Percentiles rank a stretch among this genome's conserved stretches.
phyloP scores from a whole-genome alignment of 2,329 filamentous ascomycete genomes.

The Aspergillus sergii region DNA sequence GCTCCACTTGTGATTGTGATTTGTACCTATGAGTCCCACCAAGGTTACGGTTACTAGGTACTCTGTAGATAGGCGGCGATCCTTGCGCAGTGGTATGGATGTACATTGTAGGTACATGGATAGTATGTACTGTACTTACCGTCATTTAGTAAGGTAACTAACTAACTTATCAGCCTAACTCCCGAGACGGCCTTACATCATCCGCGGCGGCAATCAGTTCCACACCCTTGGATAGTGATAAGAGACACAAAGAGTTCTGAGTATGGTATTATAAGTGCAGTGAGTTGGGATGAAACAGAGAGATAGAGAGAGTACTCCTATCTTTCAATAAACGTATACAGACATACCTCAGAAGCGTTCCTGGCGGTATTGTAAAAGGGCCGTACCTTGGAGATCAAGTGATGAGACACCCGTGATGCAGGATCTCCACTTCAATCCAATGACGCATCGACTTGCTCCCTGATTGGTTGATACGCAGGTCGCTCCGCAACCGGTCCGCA shows the following conservation, averaged over 20 bases:
- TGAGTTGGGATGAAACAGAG: no score
- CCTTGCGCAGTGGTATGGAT: neutral
- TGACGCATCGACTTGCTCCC: constrained; percentile 23
- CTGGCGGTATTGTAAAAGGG: neutral
- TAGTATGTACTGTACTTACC: neutral
- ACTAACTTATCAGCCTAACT: neutral
- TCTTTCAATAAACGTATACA: neutral
- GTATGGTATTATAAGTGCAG: no score
- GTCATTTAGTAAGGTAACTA: neutral
- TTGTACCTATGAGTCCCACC: neutral
- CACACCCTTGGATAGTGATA: no score
- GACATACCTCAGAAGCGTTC: neutral
- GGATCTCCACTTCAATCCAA: constrained; percentile 16
- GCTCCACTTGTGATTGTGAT: neutral
- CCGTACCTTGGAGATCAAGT: constrained; percentile 13
- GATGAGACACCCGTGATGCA: constrained; percentile 20
- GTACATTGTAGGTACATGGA: no score
- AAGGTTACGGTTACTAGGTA: neutral
- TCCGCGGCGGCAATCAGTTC: constrained; percentile 1
- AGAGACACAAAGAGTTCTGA: no score
- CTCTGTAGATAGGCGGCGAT: neutral
- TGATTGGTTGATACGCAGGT: constrained; percentile 24
- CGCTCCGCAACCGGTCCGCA: constrained; percentile 28
- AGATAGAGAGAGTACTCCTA: no score
- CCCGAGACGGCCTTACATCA: constrained; percentile 16